Evolutionary conservation across 2,329 filamentous ascomycete species (phyloP).

Genomic region (Ascochyta lentis): DNA sequence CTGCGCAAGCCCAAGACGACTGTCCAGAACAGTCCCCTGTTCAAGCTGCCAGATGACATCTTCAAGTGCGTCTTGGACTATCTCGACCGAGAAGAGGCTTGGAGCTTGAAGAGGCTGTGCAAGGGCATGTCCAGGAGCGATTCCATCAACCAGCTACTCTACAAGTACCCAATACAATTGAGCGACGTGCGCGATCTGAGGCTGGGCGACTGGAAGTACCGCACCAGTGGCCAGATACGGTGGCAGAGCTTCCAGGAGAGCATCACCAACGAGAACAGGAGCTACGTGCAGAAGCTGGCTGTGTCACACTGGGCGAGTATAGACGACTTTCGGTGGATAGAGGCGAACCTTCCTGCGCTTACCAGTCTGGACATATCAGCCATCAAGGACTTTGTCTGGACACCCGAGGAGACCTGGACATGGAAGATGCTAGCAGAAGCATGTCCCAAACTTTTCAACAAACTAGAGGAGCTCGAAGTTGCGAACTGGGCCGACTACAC

Average conservation of each 20-base stretch:
- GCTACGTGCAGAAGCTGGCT: conserved; percentile 44
- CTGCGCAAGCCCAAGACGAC: conserved; percentile 22
- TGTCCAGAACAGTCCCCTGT: conserved; percentile 33
- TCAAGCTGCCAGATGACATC: conserved; percentile 45
- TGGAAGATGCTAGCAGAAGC: conserved; percentile 44
- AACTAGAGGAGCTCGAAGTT: conserved; percentile 44
- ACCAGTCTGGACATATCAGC: conserved; percentile 43
- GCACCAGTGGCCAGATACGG: conserved; percentile 30
- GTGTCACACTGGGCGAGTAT: conserved; percentile 47
- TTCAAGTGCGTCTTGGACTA: conserved; percentile 48
- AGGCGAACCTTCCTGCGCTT: conserved; percentile 45
- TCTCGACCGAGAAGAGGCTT: conserved; percentile 42
- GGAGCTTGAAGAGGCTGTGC: conserved; percentile 43
- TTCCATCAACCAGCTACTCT: conserved; percentile 41
- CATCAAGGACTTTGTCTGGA: conserved; percentile 49
- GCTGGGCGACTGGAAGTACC: conserved; percentile 45
- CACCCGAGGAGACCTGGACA: conserved; percentile 47
- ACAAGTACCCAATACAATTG: conserved; percentile 41
- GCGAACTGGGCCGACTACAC: conserved; percentile 49
- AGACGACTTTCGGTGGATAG: conserved; percentile 47
- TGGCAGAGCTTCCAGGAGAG: conserved; percentile 43
- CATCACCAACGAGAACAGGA: conserved; percentile 42
- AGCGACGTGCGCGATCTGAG: conserved; percentile 41
- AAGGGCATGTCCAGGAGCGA: conserved; percentile 40
- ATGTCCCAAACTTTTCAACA: conserved; percentile 40